Evolutionary conservation across 2,329 filamentous ascomycete genomes (phyloP).

Genomic region (Emmonsiellopsis sp.): DNA sequence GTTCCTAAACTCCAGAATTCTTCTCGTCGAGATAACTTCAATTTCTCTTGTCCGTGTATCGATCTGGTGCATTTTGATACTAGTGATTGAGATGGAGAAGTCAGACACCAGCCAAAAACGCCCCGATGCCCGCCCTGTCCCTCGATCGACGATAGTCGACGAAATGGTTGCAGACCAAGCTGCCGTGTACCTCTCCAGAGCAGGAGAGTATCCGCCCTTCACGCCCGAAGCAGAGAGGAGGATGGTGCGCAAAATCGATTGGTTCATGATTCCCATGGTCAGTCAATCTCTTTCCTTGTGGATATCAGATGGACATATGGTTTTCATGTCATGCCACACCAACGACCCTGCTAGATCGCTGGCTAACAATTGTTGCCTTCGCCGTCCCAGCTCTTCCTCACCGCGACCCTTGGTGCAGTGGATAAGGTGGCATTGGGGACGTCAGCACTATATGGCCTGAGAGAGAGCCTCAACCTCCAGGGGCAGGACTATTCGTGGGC

Average conservation of each 20-base stretch:
- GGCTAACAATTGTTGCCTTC: background rate
- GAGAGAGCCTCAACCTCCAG: slow-evolving; percentile 39
- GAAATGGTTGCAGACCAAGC: slow-evolving; percentile 15
- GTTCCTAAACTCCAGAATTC: no score
- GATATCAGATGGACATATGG: no score
- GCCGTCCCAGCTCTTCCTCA: slow-evolving; percentile 15
- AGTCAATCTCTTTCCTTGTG: slow-evolving; percentile 10
- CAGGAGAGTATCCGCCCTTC: slow-evolving; percentile 13
- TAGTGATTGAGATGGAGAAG: background rate
- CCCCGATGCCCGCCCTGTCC: background rate
- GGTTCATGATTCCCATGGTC: slow-evolving; percentile 46
- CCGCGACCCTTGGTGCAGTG: slow-evolving; percentile 20
- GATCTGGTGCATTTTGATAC: background rate
- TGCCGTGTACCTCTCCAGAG: slow-evolving; percentile 17
- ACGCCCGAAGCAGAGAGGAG: slow-evolving; percentile 16
- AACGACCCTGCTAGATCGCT: background rate
- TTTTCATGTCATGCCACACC: background rate
- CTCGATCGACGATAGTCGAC: background rate
- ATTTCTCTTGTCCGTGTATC: no score
- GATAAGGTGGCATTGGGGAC: slow-evolving; percentile 22
- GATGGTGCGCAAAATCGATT: slow-evolving; percentile 46
- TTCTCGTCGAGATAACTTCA: no score
- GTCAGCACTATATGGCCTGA: slow-evolving; percentile 46
- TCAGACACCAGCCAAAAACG: no score
- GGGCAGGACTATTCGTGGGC: slow-evolving; percentile 45